These are phyloP conservation scores for Spencermartinsiella europaea DNA, from an alignment of 805 yeast genomes.

Conservation along the genomic window DNA sequence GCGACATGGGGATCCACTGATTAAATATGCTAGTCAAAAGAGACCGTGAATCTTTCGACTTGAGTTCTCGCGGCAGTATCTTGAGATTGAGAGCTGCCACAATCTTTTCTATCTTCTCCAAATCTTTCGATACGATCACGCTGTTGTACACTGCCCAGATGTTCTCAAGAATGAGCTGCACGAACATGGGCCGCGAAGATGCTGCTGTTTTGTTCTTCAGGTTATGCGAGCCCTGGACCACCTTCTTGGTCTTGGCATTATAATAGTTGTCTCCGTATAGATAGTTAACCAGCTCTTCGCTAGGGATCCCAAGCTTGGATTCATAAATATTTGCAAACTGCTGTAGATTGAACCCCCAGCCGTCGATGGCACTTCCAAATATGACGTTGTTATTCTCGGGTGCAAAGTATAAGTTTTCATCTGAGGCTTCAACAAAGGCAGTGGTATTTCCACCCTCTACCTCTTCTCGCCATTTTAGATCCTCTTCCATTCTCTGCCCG, in stretches of 20 bases:
- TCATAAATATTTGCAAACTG: constrained; percentile 87
- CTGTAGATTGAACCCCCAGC: constrained; percentile 93
- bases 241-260: constrained; percentile 85
- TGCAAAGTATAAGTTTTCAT: constrained; percentile 75
- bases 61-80: constrained; percentile 66
- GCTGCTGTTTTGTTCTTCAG: constrained; percentile 54
- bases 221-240: constrained; percentile 42
- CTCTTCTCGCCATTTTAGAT: constrained; percentile 48
- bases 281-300: constrained; percentile 73
- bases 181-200: constrained; percentile 74
- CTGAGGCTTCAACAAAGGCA: constrained; percentile 64
- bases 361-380: constrained; percentile 88
- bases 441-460: constrained; percentile 35
- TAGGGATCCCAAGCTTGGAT: constrained; percentile 76
- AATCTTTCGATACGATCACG: constrained; percentile 57
- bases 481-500: constrained; percentile 90
- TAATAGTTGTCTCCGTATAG: constrained; percentile 92
- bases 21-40: constrained; percentile 65
- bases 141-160: constrained; percentile 88
- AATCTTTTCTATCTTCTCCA: constrained; percentile 69
- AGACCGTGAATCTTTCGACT: constrained; percentile 68
- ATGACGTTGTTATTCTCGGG: constrained; percentile 87
- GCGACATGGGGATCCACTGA: constrained; percentile 93
- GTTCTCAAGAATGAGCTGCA: constrained; percentile 77
- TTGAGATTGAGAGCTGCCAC: constrained; percentile 64